Percentiles rank a stretch among this genome's conserved stretches.
These are phyloP conservation scores for Rhodofomes roseus DNA, from an alignment of 1,284 basidiomycete genomes.

Conservation along the genomic window DNA sequence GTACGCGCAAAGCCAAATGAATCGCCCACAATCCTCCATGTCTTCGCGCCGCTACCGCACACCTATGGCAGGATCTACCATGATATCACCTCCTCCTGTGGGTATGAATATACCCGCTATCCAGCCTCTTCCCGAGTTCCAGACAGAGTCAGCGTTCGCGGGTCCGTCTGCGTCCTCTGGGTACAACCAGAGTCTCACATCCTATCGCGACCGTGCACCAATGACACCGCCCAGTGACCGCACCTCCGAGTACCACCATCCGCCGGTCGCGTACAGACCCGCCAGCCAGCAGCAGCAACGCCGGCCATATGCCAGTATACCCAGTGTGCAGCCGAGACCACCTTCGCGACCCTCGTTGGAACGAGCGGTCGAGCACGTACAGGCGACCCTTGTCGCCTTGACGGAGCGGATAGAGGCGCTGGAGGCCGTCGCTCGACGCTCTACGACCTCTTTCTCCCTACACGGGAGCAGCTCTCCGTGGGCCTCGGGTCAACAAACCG, in stretches of 20 bases:
- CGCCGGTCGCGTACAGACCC: conserved; percentile 28
- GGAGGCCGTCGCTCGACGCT: conserved; percentile 41
- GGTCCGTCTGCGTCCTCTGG: conserved; percentile 43
- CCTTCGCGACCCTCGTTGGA: conserved; percentile 44
- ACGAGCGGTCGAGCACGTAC: conserved; percentile 77
- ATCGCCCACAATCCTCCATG: conserved; percentile 65
- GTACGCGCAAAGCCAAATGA: conserved; percentile 34
- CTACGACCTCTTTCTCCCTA: conserved; percentile 32
- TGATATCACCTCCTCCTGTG: conserved; percentile 47
- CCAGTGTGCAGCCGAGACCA: conserved; percentile 19
- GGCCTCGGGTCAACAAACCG: conserved; percentile 31
- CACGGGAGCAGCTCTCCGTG: conserved; percentile 14
- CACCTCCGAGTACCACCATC: conserved; percentile 24
- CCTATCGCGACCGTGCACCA: conserved; percentile 28
- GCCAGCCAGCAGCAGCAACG: conserved; percentile 36
- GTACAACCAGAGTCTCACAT: conserved; percentile 29
- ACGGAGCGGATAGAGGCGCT: conserved; percentile 83
- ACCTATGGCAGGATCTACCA: conserved; percentile 60
- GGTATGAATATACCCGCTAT: conserved; percentile 34
- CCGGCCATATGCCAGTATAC: conserved; percentile 26
- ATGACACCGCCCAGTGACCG: conserved; percentile 25
- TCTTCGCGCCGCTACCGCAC: conserved; percentile 75
- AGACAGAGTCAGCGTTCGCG: conserved; percentile 71
- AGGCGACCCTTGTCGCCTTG: conserved; percentile 86
- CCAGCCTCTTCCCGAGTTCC: conserved; percentile 70